Base-by-base conservation (phyloP, 2,329 filamentous ascomycete genomes). In the Hypoxylon sp. region DNA sequence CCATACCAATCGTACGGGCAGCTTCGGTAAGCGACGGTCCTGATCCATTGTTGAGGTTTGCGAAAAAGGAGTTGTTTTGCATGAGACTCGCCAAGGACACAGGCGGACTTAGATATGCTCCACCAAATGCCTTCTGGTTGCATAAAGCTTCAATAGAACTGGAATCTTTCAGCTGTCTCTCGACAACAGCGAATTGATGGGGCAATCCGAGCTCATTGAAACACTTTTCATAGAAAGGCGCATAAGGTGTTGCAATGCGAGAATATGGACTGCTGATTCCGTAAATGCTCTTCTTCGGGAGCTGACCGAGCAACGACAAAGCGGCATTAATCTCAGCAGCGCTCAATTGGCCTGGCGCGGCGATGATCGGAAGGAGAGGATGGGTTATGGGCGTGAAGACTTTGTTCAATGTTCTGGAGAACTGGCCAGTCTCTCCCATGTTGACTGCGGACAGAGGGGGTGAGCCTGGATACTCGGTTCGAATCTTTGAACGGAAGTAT, bases 361-460 rank as follows among this genome's bases (percentile, higher is more conserved):
- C 93, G 62, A 96, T 93, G 74, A 94, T 89, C 7, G 93, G 93
- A 2, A 96, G 83, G 8, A 96, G 82, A 1, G 93, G 92, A 74
- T 97, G 93, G 0, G 93, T 96, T 75, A 96, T 94, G 25, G 93
- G 92, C 0, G 92, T 94, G 77, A 96, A 95, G 66, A 95, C 90
- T 60, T 91, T 92, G 79, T 96, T 96, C 62, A 96, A 82, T 0
- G 91, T 91, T 72, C 93, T 87, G 0, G 93, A 96, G 52, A 96
- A 87, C 75, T 96, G 93, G 9, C 93, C 93, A n/a, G 89, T 87
- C 71, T 92, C 90, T 25, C 92, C 92, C 92, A 96, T 96, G 77
- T 96, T 96, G 70, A 96, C 88, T 5, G 91, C 92, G 1, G 92
- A 96, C 32, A 97, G 83, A 0, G 91, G 91, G 8, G 92, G 92